Evolutionary conservation across 75 land plant species (phyloP), one percentile per base, ranked within the genome.

Genomic region (Pinus tabuliformis): DNA sequence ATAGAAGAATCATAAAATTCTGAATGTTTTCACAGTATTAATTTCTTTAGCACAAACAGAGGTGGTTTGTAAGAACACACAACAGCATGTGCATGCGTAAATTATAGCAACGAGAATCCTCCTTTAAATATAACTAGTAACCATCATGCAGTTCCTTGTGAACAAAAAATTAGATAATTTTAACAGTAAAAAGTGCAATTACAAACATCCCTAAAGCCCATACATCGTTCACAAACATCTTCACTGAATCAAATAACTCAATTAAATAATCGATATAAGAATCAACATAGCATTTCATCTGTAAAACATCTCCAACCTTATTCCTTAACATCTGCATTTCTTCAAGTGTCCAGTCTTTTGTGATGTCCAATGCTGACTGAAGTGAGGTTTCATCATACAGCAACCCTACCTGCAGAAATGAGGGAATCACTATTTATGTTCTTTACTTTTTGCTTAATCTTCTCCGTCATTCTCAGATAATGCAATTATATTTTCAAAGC

Each of bases 311-410:
- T 17, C 62, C 20, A 33, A 94, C 99, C 97, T 94, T 92, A 70
- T 73, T 80, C 77, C 97, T 85, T 70, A 96, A 83, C 97, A 90
- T 92, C 22, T 88, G 82, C 68, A 97, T 89, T 86, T 96, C 97
- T 64, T 83, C 88, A 58, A 56, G 61, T 16, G 95, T 94, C 99
- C 99, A 96, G 75, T 96, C 97, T 75, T 83, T 86, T 58, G 89
- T 92, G 71, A 96, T 81, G 77, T 94, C 97, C 72, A 93, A 77
- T 75, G 88, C 93, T 59, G 81, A 86, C 81, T 94, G 96, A 22
- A 96, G 84, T 16, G 99, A 90, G 70, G 81, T 79, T 22, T 96
- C 99, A 83, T 96, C 99, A 83, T 96, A 96, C 73, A 96, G 79
- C 68, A 96, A 73, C 36, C 99, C 99, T 13, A 94, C 95, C 98